Base-by-base conservation (phyloP, 805 yeast genomes). In the Pichia ethanolica region DNA sequence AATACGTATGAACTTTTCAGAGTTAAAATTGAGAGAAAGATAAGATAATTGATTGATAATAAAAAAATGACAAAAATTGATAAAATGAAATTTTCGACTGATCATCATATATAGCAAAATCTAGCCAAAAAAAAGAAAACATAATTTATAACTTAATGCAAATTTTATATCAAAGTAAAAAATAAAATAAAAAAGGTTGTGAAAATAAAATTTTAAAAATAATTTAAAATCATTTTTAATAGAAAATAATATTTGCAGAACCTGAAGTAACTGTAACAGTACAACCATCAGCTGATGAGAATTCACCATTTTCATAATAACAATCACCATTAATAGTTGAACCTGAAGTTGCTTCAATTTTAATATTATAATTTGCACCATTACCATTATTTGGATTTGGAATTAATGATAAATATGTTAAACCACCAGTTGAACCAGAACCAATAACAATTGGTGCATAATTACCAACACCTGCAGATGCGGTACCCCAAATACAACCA, bases 241-340 rank as follows among this genome's bases (percentile, higher is more conserved):
- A 89, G 56, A 89, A 75, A 48, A 89, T 96, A 67, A 85, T 86
- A 67, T 85, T 75, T 55, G 95, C 97, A 56, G 71, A 72, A 68
- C 99, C 98, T 34, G 74, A 67, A 51, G 89, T 80, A 56, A 91
- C 95, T 57, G 95, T 82, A 56, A 85, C 96, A 48, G 98, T 91
- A 80, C 98, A 91, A 59, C 98, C 98, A 60, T 82, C 89, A 42
- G 82, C 53, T 52, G 86, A 87, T 60, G 77, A 77, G 75, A 83
- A 87, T 35, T 59, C 51, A 59, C 98, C 98, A 64, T 86, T 72
- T 64, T 77, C 86, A 74, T 90, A 91, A 47, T 68, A 69, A 74
- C 98, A 91, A 44, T 75, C 72, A 56, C 98, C 97, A 55, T 73
- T 73, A 50, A 83, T 78, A 46, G 80, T 71, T 49, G 80, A 81